A percentile compares a stretch with the other conserved stretches of the same genome.
These are phyloP conservation scores for Mycena filopes DNA, from an alignment of 768 basidiomycete genomes.

Conservation along the genomic window DNA sequence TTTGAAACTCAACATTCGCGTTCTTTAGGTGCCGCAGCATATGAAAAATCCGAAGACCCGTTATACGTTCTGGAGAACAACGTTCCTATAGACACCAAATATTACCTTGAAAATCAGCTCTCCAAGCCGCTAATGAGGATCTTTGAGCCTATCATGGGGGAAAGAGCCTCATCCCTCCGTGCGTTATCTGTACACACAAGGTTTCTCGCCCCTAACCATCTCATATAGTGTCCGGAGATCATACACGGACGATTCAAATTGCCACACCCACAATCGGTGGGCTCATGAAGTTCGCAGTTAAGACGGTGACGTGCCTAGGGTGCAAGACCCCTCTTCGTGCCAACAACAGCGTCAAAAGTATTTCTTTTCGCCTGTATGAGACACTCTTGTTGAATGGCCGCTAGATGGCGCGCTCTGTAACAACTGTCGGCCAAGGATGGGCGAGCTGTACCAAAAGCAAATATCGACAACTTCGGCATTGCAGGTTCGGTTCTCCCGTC, in stretches of 20 bases:
- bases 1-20: not conserved
- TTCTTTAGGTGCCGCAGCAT: constrained; percentile 94
- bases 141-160: constrained; percentile 97
- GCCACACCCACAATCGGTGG: constrained; percentile 97
- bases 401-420: constrained; percentile 93
- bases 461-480: constrained; percentile 75
- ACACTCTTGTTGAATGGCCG: not conserved
- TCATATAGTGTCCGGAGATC: constrained; percentile 88
- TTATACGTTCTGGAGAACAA: constrained; percentile 98
- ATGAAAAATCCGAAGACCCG: constrained; percentile 98
- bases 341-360: constrained; percentile 81
- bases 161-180: constrained; percentile 88
- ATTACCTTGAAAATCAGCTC: constrained; percentile 98
- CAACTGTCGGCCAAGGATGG: constrained; percentile 87
- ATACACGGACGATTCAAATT: constrained; percentile 94
- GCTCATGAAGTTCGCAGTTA: constrained; percentile 98
- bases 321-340: constrained; percentile 90
- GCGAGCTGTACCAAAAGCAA: constrained; percentile 95
- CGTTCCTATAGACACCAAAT: constrained; percentile 96
- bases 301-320: constrained; percentile 93
- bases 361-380: constrained; percentile 33
- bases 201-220: constrained; percentile 18
- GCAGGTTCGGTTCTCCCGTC: constrained; percentile 91
- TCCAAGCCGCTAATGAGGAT: constrained; percentile 97
- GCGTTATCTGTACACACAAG: constrained; percentile 44